phyloP scores from a whole-genome alignment of 192 early-diverging fungal species.

The Dispira simplex region DNA sequence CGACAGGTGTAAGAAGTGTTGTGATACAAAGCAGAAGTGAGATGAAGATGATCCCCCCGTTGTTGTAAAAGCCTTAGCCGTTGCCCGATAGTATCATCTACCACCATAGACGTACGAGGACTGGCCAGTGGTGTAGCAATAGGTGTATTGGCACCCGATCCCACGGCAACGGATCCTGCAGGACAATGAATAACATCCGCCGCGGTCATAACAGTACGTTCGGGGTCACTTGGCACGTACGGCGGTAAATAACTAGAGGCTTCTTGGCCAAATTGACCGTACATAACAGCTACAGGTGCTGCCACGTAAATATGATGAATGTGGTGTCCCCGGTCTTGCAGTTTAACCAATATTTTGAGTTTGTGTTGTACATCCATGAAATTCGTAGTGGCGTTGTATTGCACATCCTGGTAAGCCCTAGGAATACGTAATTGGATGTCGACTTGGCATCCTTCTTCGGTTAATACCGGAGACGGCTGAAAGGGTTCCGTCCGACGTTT shows the following conservation, averaged over 20 bases:
- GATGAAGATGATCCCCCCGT: no score
- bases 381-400: constrained; percentile 24
- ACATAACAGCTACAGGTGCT: constrained; percentile 28
- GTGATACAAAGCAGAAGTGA: no score
- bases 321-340: constrained; percentile 18
- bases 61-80: no score
- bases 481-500: constrained; percentile 15
- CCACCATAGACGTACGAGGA: no score
- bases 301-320: constrained; percentile 28
- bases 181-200: neutral
- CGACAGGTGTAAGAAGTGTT: no score
- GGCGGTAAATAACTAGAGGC: constrained; percentile 18
- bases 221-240: constrained; percentile 14
- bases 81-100: no score
- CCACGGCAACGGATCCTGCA: no score
- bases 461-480: constrained; percentile 14
- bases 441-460: constrained; percentile 19
- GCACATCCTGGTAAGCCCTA: constrained; percentile 17
- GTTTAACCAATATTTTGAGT: constrained; percentile 28
- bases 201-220: neutral
- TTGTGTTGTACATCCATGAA: constrained; percentile 26
- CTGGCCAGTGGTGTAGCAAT: no score
- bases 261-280: constrained; percentile 24
- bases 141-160: no score
- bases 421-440: constrained; percentile 21